Conservation (phyloP, 2,329 filamentous ascomycete species). For the Rhexocercosporidium sp. region DNA sequence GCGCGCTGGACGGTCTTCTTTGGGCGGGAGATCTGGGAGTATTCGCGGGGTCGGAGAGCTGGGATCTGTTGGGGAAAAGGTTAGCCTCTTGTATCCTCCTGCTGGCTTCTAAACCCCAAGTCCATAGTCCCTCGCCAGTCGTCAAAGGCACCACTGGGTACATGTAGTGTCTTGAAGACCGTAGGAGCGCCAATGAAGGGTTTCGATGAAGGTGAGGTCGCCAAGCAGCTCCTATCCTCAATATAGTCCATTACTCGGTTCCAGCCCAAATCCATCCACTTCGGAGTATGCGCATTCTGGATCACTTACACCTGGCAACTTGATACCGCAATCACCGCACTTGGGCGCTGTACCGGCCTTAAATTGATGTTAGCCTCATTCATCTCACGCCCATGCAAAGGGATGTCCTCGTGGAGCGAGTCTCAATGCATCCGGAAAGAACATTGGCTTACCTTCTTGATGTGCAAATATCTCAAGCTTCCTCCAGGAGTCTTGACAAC, state of each 20-base stretch:
- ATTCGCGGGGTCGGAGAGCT: slow-evolving; percentile 97
- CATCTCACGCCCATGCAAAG: neutral
- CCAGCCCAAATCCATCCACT: neutral
- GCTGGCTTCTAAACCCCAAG: neutral
- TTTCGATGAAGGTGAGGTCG: neutral
- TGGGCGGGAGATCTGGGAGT: slow-evolving; percentile 94
- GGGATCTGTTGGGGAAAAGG: slow-evolving; percentile 67
- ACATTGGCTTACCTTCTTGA: slow-evolving; percentile 75
- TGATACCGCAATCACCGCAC: slow-evolving; percentile 98
- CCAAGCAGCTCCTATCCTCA: neutral
- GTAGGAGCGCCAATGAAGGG: neutral
- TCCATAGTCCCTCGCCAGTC: no score
- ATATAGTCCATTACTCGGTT: neutral
- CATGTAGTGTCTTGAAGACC: neutral
- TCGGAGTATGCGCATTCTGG: slow-evolving; percentile 3
- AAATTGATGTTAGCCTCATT: neutral
- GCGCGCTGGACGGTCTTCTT: slow-evolving; percentile 99
- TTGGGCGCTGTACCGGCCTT: slow-evolving; percentile 89
- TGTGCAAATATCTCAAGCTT: slow-evolving; percentile 94
- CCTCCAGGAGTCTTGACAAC: slow-evolving; percentile 96
- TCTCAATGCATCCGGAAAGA: neutral
- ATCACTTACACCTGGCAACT: slow-evolving; percentile 93
- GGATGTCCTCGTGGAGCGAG: neutral
- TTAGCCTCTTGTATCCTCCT: slow-evolving; percentile 39
- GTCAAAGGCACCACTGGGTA: neutral